phyloP scores from a whole-genome alignment of 2,329 filamentous ascomycete species.

The Trichoderma gracile region DNA sequence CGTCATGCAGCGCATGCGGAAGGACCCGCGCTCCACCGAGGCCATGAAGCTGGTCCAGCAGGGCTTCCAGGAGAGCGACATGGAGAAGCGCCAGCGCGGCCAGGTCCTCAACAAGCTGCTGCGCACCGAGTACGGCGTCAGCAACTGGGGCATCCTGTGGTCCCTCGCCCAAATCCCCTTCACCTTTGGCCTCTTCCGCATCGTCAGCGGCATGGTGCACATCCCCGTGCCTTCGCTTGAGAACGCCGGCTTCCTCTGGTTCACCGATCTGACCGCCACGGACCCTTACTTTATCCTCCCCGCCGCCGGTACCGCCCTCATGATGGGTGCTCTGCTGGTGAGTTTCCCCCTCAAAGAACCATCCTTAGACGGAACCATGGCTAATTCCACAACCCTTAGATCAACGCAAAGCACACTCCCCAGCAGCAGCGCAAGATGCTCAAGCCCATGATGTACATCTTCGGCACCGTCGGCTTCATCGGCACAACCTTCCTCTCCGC shows the following conservation, averaged over 20 bases:
- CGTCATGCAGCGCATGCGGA: constrained; percentile 58
- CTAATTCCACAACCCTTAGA: constrained; percentile 29
- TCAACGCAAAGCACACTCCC: constrained; percentile 41
- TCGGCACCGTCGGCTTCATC: constrained; percentile 48
- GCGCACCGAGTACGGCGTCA: constrained; percentile 40
- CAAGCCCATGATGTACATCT: constrained; percentile 46
- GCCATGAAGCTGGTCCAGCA: constrained; percentile 53
- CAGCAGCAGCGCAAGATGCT: constrained; percentile 40
- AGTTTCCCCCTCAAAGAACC: constrained; percentile 22
- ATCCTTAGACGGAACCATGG: no score
- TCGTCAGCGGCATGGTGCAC: constrained; percentile 70
- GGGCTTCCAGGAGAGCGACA: constrained; percentile 46
- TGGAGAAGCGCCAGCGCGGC: constrained; percentile 40
- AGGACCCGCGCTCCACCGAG: constrained; percentile 55
- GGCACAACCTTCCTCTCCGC: constrained; percentile 51
- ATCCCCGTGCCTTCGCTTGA: constrained; percentile 81
- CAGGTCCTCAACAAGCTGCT: constrained; percentile 42
- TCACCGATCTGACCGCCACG: constrained; percentile 70
- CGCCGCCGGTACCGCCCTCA: constrained; percentile 54
- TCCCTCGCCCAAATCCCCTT: constrained; percentile 59
- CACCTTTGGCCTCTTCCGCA: constrained; percentile 77
- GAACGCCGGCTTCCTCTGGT: constrained; percentile 72
- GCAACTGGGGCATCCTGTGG: constrained; percentile 41
- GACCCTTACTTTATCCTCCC: constrained; percentile 83
- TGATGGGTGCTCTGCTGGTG: constrained; percentile 59